Conservation (phyloP, 164 flowering plant genomes). For the Magnolia kwangsiensis region DNA sequence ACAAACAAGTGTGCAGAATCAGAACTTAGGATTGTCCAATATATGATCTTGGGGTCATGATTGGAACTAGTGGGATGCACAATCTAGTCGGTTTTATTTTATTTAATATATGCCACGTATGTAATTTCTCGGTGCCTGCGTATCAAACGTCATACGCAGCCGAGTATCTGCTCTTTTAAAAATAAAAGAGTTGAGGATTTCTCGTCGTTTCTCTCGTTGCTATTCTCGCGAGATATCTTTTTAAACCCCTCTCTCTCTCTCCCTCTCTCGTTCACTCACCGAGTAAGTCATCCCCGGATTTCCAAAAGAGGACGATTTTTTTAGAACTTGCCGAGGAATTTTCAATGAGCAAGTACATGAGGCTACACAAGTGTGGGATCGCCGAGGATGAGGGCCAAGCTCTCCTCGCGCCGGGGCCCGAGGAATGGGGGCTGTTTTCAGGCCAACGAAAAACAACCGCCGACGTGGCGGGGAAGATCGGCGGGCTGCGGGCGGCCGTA, state of each 20-base stretch:
- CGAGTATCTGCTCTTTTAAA: background rate
- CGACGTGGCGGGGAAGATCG: background rate
- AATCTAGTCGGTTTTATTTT: no score
- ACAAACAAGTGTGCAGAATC: no score
- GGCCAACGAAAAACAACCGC: background rate
- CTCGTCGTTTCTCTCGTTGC: background rate
- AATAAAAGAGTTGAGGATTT: background rate
- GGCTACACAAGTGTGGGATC: conserved; percentile 7
- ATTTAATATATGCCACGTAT: no score
- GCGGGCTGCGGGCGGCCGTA: conserved; percentile 4
- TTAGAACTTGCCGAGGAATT: no score
- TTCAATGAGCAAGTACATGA: background rate
- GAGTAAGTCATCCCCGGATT: background rate
- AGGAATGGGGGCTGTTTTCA: background rate
- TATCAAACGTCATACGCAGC: no score
- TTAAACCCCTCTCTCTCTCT: background rate
- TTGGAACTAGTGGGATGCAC: no score
- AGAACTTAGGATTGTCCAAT: no score
- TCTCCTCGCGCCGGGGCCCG: background rate
- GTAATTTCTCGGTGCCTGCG: no score
- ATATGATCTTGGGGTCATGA: no score
- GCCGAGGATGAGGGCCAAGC: background rate
- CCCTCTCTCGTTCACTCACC: background rate
- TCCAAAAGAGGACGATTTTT: no score
- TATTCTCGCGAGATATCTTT: background rate